Conservation (phyloP, 1,284 basidiomycete species). For the Peniophora sp. region DNA sequence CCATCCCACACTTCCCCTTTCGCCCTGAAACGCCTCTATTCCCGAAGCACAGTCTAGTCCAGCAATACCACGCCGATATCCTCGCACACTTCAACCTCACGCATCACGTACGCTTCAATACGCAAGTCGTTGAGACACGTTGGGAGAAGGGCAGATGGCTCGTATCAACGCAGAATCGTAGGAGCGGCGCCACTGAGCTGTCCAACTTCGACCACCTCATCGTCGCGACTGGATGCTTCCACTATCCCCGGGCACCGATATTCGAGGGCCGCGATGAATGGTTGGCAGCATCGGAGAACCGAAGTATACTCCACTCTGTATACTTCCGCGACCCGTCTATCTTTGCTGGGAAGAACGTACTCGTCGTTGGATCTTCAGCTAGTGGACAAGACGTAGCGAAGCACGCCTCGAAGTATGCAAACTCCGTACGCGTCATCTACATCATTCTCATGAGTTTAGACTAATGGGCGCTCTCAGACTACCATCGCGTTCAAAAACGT, state of each 20-base stretch:
- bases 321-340: conserved; percentile 43
- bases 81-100: conserved; percentile 30
- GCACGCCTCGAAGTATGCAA: conserved; percentile 31
- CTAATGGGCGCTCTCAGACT: conserved; percentile 19
- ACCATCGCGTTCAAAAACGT: conserved; percentile 32
- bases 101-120: conserved; percentile 33
- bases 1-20: conserved; percentile 44
- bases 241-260: conserved; percentile 36
- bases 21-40: conserved; percentile 40
- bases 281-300: conserved; percentile 21
- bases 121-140: conserved; percentile 27
- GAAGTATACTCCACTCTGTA: conserved; percentile 42
- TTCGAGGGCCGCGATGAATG: conserved; percentile 43
- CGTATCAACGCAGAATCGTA: conserved; percentile 7
- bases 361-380: conserved; percentile 44
- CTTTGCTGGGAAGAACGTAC: conserved; percentile 33
- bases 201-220: conserved; percentile 42
- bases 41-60: conserved; percentile 37
- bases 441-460: too few species aligned
- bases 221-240: conserved; percentile 46
- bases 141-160: conserved; percentile 31
- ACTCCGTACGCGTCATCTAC: conserved; percentile 34
- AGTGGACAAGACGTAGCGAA: conserved; percentile 44
- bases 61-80: conserved; percentile 38
- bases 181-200: conserved; percentile 4